These are phyloP conservation scores for Xerocomus nothofagi DNA, from an alignment of 1,284 basidiomycete genomes.

Conservation along the genomic window DNA sequence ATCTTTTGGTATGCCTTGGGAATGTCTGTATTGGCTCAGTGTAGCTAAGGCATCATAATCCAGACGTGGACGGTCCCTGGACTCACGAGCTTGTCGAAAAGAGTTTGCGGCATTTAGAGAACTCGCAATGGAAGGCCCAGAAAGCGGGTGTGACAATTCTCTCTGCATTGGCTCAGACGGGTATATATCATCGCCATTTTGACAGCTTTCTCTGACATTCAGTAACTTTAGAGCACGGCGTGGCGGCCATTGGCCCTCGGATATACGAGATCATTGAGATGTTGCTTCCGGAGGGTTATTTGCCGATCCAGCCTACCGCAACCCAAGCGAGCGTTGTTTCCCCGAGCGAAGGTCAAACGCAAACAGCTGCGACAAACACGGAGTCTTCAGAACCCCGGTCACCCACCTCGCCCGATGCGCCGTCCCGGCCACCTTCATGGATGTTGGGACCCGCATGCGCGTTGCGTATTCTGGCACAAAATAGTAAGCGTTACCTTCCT, in stretches of 20 bases:
- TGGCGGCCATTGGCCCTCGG: constrained; percentile 4
- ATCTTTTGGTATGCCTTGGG: constrained; percentile 12
- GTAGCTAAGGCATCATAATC: neutral
- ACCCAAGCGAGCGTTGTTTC: neutral
- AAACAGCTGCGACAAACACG: neutral
- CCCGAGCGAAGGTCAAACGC: neutral
- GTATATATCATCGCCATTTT: neutral
- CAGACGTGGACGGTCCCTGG: constrained; percentile 11
- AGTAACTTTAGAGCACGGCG: constrained; percentile 20
- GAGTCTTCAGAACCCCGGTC: neutral
- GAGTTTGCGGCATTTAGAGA: constrained; percentile 12
- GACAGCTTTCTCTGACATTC: neutral
- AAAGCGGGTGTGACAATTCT: constrained; percentile 28
- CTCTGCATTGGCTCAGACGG: constrained; percentile 24
- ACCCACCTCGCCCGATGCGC: no score
- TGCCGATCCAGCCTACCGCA: neutral
- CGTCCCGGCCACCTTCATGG: constrained; percentile 13
- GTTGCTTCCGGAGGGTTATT: constrained; percentile 18
- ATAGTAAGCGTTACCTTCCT: constrained; percentile 2
- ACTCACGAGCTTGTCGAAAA: constrained; percentile 13
- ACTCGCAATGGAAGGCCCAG: constrained; percentile 20
- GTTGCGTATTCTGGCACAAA: constrained; percentile 17
- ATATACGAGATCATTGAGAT: constrained; percentile 19
- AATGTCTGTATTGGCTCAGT: neutral
- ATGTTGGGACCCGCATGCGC: constrained; percentile 29